Conservation (phyloP, 2,329 filamentous ascomycete genomes). For the Herpotrichia juniperi region DNA sequence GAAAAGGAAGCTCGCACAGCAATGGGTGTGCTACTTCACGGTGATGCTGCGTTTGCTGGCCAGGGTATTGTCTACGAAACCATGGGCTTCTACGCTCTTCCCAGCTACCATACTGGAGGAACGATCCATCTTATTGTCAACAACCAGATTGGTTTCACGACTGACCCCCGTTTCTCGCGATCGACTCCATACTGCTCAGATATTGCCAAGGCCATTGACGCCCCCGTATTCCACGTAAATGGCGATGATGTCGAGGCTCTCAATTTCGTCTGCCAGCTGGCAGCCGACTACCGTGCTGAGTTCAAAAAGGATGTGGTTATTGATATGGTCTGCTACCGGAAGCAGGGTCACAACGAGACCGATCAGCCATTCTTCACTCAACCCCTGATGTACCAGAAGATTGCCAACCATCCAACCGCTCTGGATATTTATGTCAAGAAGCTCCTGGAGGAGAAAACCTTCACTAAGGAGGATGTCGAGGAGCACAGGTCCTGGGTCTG, state of each 20-base stretch:
- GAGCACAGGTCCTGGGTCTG: conserved; percentile 99
- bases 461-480: conserved; percentile 96
- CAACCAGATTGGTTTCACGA: conserved; percentile 99
- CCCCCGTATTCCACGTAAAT: conserved; percentile 98
- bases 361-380: conserved; percentile 99
- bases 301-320: conserved; percentile 99
- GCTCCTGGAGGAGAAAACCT: conserved; percentile 88
- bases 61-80: conserved; percentile 99
- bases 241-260: conserved; percentile 97
- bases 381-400: conserved; percentile 99
- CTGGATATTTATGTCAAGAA: conserved; percentile 92
- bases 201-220: conserved; percentile 98
- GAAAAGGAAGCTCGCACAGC: conserved; percentile 86
- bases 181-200: conserved; percentile 99
- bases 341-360: conserved; percentile 99
- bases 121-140: conserved; percentile 98
- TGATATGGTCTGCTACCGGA: conserved; percentile 98
- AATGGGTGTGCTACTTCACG: conserved; percentile 95
- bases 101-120: conserved; percentile 94
- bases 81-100: conserved; percentile 94
- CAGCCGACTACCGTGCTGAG: conserved; percentile 96
- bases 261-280: conserved; percentile 97
- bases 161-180: conserved; percentile 93
- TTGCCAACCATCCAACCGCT: conserved; percentile 80
- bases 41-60: conserved; percentile 94